These are phyloP conservation scores for Ogataea philodendri DNA, from an alignment of 805 yeast genomes.

Conservation along the genomic window DNA sequence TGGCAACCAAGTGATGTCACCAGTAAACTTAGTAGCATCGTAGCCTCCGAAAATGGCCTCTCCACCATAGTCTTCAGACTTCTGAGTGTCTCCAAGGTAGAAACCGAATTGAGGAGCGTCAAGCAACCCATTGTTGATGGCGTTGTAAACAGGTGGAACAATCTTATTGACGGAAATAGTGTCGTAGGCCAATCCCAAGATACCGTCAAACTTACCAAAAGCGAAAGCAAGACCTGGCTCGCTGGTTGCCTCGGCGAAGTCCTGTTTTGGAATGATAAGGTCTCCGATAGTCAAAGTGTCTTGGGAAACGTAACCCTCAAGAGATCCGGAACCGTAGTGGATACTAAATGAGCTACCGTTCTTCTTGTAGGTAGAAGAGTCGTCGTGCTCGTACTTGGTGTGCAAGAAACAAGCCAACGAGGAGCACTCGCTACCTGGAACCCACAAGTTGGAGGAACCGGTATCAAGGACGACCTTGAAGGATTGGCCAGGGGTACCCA, in stretches of 20 bases:
- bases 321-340: conserved; percentile 88
- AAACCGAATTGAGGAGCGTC: conserved; percentile 87
- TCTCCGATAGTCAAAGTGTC: conserved; percentile 82
- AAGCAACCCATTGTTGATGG: conserved; percentile 73
- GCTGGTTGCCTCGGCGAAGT: conserved; percentile 93
- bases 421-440: conserved; percentile 84
- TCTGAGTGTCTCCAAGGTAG: conserved; percentile 77
- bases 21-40: conserved; percentile 71
- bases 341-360: conserved; percentile 86
- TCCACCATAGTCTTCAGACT: conserved; percentile 74
- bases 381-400: conserved; percentile 80
- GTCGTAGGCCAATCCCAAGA: conserved; percentile 91
- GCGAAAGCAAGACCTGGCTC: conserved; percentile 99
- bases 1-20: conserved; percentile 92
- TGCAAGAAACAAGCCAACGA: conserved; percentile 96
- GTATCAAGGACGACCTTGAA: conserved; percentile 96
- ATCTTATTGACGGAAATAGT: conserved; percentile 84
- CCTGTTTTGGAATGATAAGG: conserved; percentile 81
- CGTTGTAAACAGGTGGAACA: conserved; percentile 93
- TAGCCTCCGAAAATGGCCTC: conserved; percentile 94
- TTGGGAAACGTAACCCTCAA: conserved; percentile 89
- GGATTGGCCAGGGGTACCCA: conserved; percentile 92
- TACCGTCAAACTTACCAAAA: conserved; percentile 98
- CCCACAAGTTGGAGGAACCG: conserved; percentile 97
- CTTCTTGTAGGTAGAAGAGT: conserved; percentile 78